A percentile compares a stretch with the other conserved stretches of the same genome.
Evolutionary conservation across 768 basidiomycete genomes (phyloP).

Genomic region (Pleurotus platypus): DNA sequence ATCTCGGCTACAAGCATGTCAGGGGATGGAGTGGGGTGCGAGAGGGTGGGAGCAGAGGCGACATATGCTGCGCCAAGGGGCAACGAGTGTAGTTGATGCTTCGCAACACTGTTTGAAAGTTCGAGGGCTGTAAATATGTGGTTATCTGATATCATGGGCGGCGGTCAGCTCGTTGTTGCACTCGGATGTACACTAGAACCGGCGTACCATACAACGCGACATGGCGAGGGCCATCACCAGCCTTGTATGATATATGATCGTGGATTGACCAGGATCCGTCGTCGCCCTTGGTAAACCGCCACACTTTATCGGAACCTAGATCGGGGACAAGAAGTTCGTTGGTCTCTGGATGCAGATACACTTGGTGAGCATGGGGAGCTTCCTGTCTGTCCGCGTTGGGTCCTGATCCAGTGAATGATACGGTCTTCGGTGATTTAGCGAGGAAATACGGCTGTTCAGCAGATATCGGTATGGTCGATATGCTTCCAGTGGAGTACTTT

Average conservation of each 20-base stretch:
- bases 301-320: constrained; percentile 70
- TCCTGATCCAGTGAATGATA: constrained; percentile 52
- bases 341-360: constrained; percentile 42
- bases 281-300: constrained; percentile 42
- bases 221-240: constrained; percentile 72
- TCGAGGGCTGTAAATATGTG: constrained; percentile 67
- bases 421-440: constrained; percentile 24
- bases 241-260: constrained; percentile 44
- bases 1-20: constrained; percentile 71
- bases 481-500: constrained; percentile 67
- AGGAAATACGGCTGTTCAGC: constrained; percentile 42
- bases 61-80: constrained; percentile 37
- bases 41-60: constrained; percentile 47
- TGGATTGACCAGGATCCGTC: constrained; percentile 45
- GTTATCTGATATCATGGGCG: constrained; percentile 37
- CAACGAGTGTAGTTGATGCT: constrained; percentile 47
- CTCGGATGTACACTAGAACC: background rate
- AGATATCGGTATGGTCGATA: constrained; percentile 56
- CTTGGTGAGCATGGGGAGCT: constrained; percentile 76
- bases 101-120: constrained; percentile 53
- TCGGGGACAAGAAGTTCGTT: constrained; percentile 70
- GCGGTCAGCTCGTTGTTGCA: background rate
- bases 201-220: constrained; percentile 57
- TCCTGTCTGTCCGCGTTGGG: constrained; percentile 68
- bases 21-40: constrained; percentile 36